These are phyloP conservation scores for Trichoderma lentiforme DNA, from an alignment of 2,329 filamentous ascomycete genomes.

Conservation along the genomic window DNA sequence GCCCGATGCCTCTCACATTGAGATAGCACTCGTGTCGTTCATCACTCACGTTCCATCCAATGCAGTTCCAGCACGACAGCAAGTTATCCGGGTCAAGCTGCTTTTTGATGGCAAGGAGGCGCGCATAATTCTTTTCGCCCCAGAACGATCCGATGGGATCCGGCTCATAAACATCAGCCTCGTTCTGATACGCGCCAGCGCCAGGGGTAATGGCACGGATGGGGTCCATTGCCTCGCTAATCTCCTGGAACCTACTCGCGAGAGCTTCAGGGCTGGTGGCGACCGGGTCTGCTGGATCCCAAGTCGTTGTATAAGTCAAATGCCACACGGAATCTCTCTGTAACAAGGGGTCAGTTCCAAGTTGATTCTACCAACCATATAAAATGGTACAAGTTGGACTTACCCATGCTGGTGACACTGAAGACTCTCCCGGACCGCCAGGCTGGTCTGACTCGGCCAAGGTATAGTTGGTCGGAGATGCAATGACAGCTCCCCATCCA, in stretches of 20 bases:
- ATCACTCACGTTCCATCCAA: conserved; percentile 13
- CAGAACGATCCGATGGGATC: conserved; percentile 28
- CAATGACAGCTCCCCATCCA: background rate
- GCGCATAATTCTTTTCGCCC: conserved; percentile 34
- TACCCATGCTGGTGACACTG: conserved; percentile 16
- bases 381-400: background rate
- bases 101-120: conserved; percentile 42
- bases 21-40: conserved; percentile 9
- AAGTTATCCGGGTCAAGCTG: conserved; percentile 43
- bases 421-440: conserved; percentile 8
- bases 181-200: conserved; percentile 28
- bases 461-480: background rate
- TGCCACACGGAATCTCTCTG: conserved; percentile 2
- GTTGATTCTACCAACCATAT: background rate
- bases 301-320: conserved; percentile 17
- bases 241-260: conserved; percentile 20
- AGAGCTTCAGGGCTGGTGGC: conserved; percentile 7
- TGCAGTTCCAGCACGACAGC: conserved; percentile 28
- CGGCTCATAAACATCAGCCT: conserved; percentile 29
- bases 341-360: background rate
- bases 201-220: conserved; percentile 21
- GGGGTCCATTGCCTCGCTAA: conserved; percentile 16
- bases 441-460: conserved; percentile 10
- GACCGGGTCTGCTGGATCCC: conserved; percentile 17
- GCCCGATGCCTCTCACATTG: background rate